A percentile compares a stretch with the other conserved stretches of the same genome.
Evolutionary conservation across 805 yeast species (phyloP).

Genomic region (Kodamaea neixiangensis): DNA sequence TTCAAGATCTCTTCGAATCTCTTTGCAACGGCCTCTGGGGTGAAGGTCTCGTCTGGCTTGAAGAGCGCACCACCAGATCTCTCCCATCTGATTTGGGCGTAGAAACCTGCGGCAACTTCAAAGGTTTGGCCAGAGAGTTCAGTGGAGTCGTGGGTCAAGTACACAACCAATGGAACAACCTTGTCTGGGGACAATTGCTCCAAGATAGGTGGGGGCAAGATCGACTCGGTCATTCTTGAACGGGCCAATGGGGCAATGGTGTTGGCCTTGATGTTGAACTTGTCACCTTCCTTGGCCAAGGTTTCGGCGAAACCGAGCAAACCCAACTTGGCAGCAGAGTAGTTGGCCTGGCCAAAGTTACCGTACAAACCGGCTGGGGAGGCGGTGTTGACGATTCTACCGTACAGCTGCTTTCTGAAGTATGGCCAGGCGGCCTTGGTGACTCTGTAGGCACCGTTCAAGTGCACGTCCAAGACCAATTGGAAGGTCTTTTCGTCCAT

Average conservation of each 20-base stretch:
- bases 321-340: slow-evolving; percentile 90
- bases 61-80: slow-evolving; percentile 84
- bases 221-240: slow-evolving; percentile 92
- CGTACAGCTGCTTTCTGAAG: slow-evolving; percentile 79
- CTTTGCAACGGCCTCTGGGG: slow-evolving; percentile 81
- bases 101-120: slow-evolving; percentile 94
- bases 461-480: slow-evolving; percentile 81
- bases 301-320: slow-evolving; percentile 92
- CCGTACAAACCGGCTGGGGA: slow-evolving; percentile 98
- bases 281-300: slow-evolving; percentile 89
- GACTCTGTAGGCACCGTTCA: slow-evolving; percentile 84
- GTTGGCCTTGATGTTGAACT: slow-evolving; percentile 79
- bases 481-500: slow-evolving; percentile 81
- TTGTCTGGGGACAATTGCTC: slow-evolving; percentile 82
- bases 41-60: slow-evolving; percentile 72
- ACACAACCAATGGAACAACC: slow-evolving; percentile 88
- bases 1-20: slow-evolving; percentile 64
- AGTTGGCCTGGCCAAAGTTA: slow-evolving; percentile 95
- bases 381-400: slow-evolving; percentile 89
- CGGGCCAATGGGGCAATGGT: slow-evolving; percentile 94
- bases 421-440: slow-evolving; percentile 92
- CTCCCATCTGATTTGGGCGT: slow-evolving; percentile 92
- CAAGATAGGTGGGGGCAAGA: slow-evolving; percentile 83
- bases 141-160: slow-evolving; percentile 64
- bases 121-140: slow-evolving; percentile 72